phyloP scores from a whole-genome alignment of 1,284 basidiomycete species.

The Leccinum solheimii region DNA sequence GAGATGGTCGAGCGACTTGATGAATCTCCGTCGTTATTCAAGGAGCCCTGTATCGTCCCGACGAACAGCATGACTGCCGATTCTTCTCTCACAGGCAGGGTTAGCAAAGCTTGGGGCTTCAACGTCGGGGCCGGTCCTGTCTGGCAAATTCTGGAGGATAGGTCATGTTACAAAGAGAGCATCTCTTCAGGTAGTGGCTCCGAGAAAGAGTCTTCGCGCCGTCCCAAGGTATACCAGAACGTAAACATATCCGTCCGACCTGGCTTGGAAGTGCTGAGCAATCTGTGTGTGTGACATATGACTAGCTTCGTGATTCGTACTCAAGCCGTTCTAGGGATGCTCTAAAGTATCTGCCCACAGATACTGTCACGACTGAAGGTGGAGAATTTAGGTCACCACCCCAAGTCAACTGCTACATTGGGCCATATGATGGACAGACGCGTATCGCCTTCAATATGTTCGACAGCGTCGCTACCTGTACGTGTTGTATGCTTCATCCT shows the following conservation, averaged over 20 bases:
- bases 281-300: constrained; percentile 45
- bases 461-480: constrained; percentile 57
- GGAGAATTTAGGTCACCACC: constrained; percentile 51
- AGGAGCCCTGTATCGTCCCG: constrained; percentile 20
- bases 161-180: constrained; percentile 74
- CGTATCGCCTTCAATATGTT: constrained; percentile 54
- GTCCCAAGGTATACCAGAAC: constrained; percentile 58
- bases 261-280: constrained; percentile 47
- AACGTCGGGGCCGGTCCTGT: constrained; percentile 72
- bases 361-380: constrained; percentile 46
- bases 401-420: constrained; percentile 61
- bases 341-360: constrained; percentile 56
- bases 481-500: constrained; percentile 43
- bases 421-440: constrained; percentile 55
- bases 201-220: constrained; percentile 46
- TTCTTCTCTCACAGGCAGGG: constrained; percentile 32
- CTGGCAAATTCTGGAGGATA: constrained; percentile 73
- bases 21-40: constrained; percentile 43
- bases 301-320: constrained; percentile 6
- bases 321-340: constrained; percentile 46
- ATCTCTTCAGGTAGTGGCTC: constrained; percentile 30
- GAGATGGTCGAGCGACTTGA: constrained; percentile 58
- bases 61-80: constrained; percentile 41
- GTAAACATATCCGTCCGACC: constrained; percentile 44
- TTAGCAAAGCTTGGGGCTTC: constrained; percentile 65